Evolutionary conservation across 345 rosid genomes (phyloP).

Genomic region (Erysimum cheiranthoides): DNA sequence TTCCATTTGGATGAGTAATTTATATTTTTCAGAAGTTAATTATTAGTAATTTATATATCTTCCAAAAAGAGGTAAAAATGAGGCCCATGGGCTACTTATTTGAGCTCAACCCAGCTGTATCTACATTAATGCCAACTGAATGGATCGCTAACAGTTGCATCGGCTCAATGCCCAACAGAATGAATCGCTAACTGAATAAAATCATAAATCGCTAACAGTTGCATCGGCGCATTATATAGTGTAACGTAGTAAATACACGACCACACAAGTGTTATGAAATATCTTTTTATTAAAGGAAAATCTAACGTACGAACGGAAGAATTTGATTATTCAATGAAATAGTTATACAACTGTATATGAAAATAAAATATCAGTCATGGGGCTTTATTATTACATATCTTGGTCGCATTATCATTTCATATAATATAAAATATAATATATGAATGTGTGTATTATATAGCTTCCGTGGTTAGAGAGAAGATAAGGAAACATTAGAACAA

Average conservation of each 20-base stretch:
- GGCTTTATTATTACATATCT: conserved; percentile 21
- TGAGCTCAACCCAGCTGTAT: conserved; percentile 6
- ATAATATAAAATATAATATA: neutral
- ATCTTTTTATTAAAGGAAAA: neutral
- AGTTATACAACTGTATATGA: neutral
- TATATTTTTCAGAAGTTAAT: neutral
- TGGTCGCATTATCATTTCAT: conserved; percentile 35
- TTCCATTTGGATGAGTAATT: too few species aligned
- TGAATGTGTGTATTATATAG: neutral
- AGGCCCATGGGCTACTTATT: conserved; percentile 17
- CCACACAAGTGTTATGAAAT: neutral
- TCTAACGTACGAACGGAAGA: conserved; percentile 18
- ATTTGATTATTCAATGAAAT: conserved; percentile 17
- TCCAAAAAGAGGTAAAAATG: neutral
- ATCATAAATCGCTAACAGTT: neutral
- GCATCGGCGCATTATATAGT: neutral
- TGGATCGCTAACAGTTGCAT: neutral
- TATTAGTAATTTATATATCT: neutral
- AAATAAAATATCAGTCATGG: conserved; percentile 29
- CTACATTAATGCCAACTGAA: neutral
- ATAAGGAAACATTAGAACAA: conserved; percentile 43
- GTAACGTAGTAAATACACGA: neutral
- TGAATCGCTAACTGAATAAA: neutral
- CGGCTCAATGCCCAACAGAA: neutral
- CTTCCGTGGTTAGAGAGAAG: conserved; percentile 29